These are phyloP conservation scores for Musa itinerans DNA, from an alignment of 176 grass and related monocot species.

Conservation along the genomic window DNA sequence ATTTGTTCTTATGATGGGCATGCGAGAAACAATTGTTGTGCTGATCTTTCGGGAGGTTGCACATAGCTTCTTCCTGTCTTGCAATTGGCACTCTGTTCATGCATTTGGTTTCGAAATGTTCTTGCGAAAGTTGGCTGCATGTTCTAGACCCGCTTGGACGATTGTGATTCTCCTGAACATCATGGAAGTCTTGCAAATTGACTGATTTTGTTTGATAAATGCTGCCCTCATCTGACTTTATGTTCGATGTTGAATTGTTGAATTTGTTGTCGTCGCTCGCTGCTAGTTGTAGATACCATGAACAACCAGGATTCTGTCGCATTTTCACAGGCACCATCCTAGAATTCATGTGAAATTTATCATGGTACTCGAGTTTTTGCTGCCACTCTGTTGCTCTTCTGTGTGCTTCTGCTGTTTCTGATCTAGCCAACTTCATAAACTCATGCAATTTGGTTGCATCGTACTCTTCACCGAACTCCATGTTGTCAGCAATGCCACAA, in stretches of 20 bases:
- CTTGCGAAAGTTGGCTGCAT: conserved; percentile 1
- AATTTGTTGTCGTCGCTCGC: not conserved
- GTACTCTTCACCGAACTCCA: not conserved
- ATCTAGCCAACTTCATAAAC: conserved; percentile 13
- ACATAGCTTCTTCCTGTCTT: not conserved
- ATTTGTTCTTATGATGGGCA: not conserved
- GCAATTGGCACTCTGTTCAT: not conserved
- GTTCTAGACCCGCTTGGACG: not conserved
- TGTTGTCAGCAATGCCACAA: not conserved
- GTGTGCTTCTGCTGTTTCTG: not conserved
- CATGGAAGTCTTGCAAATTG: conserved; percentile 13
- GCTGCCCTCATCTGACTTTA: not conserved
- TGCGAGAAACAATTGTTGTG: not conserved
- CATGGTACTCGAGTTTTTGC: not conserved
- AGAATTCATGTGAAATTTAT: not conserved
- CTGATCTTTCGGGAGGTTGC: not conserved
- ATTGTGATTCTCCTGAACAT: conserved; percentile 17
- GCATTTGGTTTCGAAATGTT: conserved; percentile 7
- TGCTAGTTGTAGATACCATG: not conserved
- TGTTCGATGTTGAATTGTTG: not conserved
- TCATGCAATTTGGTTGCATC: conserved; percentile 15
- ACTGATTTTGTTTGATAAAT: conserved; percentile 14
- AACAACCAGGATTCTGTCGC: not conserved
- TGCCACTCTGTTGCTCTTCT: not conserved
- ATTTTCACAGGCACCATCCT: not conserved